Percentiles rank a stretch among this genome's conserved stretches.
These are phyloP conservation scores for Penicillium sp. DNA, from an alignment of 2,329 filamentous ascomycete genomes.

Conservation along the genomic window DNA sequence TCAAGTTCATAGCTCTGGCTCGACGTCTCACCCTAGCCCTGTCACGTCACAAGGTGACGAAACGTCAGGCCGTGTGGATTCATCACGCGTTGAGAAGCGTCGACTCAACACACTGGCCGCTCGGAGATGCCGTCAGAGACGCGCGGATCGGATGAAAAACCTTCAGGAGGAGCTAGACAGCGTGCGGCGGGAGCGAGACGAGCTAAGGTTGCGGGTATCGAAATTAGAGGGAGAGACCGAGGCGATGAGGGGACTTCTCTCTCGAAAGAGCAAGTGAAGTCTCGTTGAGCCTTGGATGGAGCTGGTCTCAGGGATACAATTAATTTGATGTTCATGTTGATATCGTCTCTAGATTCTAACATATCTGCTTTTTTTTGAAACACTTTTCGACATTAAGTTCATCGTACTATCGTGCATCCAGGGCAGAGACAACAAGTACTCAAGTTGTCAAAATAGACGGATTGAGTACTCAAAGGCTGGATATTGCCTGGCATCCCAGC, in stretches of 20 bases:
- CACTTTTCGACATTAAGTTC: no score
- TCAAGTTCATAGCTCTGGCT: conserved; percentile 12
- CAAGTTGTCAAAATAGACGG: no score
- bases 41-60: conserved; percentile 17
- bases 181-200: conserved; percentile 32
- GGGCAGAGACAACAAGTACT: no score
- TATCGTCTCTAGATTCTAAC: no score
- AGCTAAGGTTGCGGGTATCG: conserved; percentile 32
- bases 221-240: conserved; percentile 36
- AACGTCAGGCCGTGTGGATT: conserved; percentile 11
- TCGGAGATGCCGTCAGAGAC: conserved; percentile 34
- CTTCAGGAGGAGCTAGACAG: conserved; percentile 32
- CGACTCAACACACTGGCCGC: conserved; percentile 35
- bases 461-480: no score
- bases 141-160: conserved; percentile 29
- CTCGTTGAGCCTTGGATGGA: conserved; percentile 2
- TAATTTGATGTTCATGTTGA: no score
- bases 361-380: neutral
- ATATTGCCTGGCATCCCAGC: no score
- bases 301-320: conserved; percentile 11
- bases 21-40: conserved; percentile 17
- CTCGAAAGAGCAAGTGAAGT: conserved; percentile 16
- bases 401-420: no score
- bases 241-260: conserved; percentile 26
- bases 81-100: conserved; percentile 30